Evolutionary conservation across 306 rosid genomes (phyloP).

Genomic region (Cucurbita pepo): DNA sequence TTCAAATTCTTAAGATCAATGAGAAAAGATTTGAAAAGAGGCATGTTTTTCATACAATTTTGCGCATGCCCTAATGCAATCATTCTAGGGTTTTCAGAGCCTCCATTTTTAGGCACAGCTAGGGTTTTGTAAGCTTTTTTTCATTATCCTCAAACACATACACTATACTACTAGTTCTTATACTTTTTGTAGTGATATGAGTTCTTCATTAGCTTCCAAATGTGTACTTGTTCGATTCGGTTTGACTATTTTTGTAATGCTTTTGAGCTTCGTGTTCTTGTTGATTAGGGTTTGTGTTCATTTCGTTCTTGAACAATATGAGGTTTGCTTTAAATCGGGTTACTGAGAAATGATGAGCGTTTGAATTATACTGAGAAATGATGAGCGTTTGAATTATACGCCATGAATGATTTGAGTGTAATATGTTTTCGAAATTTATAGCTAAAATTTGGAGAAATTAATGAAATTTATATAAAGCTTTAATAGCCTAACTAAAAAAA

Average conservation of each 20-base stretch:
- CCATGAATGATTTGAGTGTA: no score
- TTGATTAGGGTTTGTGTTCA: neutral
- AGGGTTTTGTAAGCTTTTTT: neutral
- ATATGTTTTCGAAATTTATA: no score
- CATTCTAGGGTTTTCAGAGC: conserved; percentile 1
- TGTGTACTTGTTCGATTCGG: neutral
- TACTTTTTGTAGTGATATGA: neutral
- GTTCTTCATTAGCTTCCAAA: neutral
- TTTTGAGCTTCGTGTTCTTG: neutral
- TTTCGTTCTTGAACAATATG: neutral
- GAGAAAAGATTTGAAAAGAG: no score
- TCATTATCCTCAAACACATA: neutral
- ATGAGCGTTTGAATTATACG: no score
- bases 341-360: neutral
- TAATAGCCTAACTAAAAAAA: neutral
- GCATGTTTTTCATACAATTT: neutral
- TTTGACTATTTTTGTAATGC: neutral
- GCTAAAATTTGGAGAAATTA: neutral
- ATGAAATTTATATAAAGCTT: neutral
- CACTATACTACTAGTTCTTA: neutral
- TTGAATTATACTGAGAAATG: neutral
- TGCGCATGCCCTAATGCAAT: conserved; percentile 7
- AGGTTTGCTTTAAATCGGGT: neutral
- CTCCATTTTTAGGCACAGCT: neutral
- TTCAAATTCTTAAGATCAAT: no score